Percentiles rank a stretch among this genome's conserved stretches.
Evolutionary conservation across 768 basidiomycete genomes (phyloP).

Genomic region (Terana coerulea): DNA sequence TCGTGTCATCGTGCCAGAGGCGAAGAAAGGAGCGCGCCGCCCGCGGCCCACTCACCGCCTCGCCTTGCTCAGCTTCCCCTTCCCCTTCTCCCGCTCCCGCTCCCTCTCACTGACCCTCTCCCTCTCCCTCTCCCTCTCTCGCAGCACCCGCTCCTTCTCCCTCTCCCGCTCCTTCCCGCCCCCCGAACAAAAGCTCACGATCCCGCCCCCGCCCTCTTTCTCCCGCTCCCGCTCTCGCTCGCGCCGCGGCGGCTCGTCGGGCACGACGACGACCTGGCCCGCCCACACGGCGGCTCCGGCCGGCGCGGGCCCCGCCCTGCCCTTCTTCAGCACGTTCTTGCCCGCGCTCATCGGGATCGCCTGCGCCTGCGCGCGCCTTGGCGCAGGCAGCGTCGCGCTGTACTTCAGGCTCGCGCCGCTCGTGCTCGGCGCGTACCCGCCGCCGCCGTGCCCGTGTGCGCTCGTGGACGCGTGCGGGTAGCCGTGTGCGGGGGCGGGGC

Average conservation of each 20-base stretch:
- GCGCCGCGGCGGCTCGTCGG: conserved; percentile 14
- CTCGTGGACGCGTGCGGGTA: conserved; percentile 2
- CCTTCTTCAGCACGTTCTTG: neutral
- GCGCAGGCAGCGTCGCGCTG: neutral
- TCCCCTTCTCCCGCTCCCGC: conserved; percentile 7
- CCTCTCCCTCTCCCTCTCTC: conserved; percentile 15
- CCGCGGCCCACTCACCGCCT: conserved; percentile 13
- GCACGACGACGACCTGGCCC: conserved; percentile 9
- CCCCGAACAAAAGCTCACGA: conserved; percentile 1
- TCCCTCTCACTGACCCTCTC: conserved; percentile 16
- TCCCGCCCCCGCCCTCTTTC: conserved; percentile 4
- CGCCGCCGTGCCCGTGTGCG: conserved; percentile 18
- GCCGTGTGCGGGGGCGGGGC: neutral
- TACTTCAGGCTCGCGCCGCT: neutral
- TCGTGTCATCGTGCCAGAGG: too few species aligned
- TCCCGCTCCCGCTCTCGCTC: conserved; percentile 9
- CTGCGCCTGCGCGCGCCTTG: neutral
- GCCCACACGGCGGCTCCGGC: conserved; percentile 1
- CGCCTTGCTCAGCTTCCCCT: conserved; percentile 24
- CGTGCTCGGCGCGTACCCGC: neutral
- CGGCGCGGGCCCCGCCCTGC: neutral
- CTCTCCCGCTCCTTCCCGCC: conserved; percentile 13
- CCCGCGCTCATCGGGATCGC: too few species aligned
- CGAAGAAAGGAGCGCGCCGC: too few species aligned
- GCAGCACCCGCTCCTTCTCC: conserved; percentile 13